Percentiles rank a stretch among this genome's conserved stretches.
Evolutionary conservation across 495 filamentous ascomycete genomes (phyloP).

Genomic region (Penicillium longicatenatum): DNA sequence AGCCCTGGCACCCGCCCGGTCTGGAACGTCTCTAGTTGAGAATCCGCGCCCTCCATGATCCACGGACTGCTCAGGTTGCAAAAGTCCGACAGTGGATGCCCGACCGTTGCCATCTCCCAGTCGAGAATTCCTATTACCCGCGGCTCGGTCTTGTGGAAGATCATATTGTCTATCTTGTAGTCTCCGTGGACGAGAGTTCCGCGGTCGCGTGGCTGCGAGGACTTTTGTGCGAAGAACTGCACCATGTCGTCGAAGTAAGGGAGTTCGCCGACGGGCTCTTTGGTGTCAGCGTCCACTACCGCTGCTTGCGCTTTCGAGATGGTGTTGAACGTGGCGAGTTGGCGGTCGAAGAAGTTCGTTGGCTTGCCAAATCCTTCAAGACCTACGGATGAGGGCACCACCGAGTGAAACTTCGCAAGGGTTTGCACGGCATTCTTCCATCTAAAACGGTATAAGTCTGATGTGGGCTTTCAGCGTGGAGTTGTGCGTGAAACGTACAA

Average conservation of each 20-base stretch:
- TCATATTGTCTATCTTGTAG: slow-evolving; percentile 97
- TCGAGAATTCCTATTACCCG: slow-evolving; percentile 91
- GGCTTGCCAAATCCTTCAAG: slow-evolving; percentile 73
- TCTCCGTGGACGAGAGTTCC: slow-evolving; percentile 88
- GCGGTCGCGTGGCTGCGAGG: slow-evolving; percentile 73
- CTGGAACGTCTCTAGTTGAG: slow-evolving; percentile 53
- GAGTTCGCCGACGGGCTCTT: slow-evolving; percentile 74
- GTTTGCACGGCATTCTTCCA: slow-evolving; percentile 85
- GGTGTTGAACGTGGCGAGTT: slow-evolving; percentile 77
- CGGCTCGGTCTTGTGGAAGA: slow-evolving; percentile 88
- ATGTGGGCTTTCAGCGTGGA: neutral
- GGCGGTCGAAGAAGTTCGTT: slow-evolving; percentile 81
- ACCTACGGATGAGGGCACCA: slow-evolving; percentile 64
- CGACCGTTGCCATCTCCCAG: slow-evolving; percentile 97
- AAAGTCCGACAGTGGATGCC: slow-evolving; percentile 88
- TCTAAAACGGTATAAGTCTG: slow-evolving; percentile 33
- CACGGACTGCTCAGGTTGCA: slow-evolving; percentile 78
- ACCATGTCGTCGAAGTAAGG: slow-evolving; percentile 82
- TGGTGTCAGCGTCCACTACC: slow-evolving; percentile 73
- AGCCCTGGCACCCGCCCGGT: slow-evolving; percentile 67
- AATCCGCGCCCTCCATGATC: slow-evolving; percentile 47
- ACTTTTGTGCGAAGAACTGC: slow-evolving; percentile 67
- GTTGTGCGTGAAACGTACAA: slow-evolving; percentile 51
- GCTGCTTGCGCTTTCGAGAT: slow-evolving; percentile 78
- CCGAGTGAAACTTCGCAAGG: slow-evolving; percentile 81